A percentile compares a stretch with the other conserved stretches of the same genome.
Evolutionary conservation across 1,284 basidiomycete species (phyloP).

Genomic region (Xerocomus nothofagi): DNA sequence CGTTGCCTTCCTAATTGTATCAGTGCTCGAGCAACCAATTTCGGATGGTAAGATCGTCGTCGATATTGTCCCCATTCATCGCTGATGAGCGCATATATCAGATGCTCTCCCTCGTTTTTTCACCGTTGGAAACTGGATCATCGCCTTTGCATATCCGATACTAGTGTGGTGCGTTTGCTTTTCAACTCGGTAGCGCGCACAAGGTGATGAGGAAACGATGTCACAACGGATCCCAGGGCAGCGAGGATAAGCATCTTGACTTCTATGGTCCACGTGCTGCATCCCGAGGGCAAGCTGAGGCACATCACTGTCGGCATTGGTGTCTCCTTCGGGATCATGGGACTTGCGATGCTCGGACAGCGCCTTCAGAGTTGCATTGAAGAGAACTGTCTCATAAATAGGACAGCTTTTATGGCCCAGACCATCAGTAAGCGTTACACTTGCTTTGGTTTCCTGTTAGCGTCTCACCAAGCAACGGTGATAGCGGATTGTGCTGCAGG

Average conservation of each 20-base stretch:
- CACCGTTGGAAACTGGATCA: constrained; percentile 12
- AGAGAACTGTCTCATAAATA: constrained; percentile 13
- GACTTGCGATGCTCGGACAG: constrained; percentile 4
- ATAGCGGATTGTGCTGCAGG: constrained; percentile 24
- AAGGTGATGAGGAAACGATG: constrained; percentile 1
- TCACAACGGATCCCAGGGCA: constrained; percentile 15
- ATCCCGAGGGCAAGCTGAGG: constrained; percentile 17
- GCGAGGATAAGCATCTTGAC: constrained; percentile 29
- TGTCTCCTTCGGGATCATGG: constrained; percentile 18
- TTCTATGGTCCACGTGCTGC: constrained; percentile 26
- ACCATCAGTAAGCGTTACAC: constrained; percentile 17
- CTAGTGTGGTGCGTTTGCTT: constrained; percentile 28
- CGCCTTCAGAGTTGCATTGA: constrained; percentile 19
- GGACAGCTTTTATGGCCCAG: constrained; percentile 13
- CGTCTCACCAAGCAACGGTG: constrained; percentile 5
- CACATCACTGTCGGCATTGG: constrained; percentile 11
- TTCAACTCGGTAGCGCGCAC: not conserved
- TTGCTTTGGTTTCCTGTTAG: not conserved
- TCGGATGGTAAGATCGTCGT: not conserved
- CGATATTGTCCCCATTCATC: not conserved
- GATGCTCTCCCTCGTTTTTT: constrained; percentile 13
- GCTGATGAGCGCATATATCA: constrained; percentile 2
- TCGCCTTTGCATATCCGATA: constrained; percentile 21
- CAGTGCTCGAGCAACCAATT: constrained; percentile 18
- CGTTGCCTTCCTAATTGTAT: constrained; percentile 6